Evolutionary conservation across 345 rosid species (phyloP).

Genomic region (Eucalyptus viminalis): DNA sequence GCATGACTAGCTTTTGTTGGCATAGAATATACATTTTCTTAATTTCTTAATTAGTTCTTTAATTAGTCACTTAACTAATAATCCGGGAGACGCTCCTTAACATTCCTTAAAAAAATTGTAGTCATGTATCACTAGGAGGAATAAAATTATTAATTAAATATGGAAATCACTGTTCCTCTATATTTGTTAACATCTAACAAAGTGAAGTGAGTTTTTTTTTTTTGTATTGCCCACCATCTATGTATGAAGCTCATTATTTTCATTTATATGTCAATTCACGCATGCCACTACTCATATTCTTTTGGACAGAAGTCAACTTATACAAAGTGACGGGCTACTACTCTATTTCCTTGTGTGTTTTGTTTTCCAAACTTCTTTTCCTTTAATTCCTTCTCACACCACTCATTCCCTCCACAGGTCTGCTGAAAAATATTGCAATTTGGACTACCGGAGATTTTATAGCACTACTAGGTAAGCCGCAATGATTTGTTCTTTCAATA

Average conservation of each 20-base stretch:
- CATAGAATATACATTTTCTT: background rate
- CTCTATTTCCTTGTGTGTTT: background rate
- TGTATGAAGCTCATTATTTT: background rate
- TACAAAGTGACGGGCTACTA: background rate
- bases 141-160: too few relatives aligned
- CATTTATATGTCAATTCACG: background rate
- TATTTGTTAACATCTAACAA: background rate
- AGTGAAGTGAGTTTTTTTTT: background rate
- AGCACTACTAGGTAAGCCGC: background rate
- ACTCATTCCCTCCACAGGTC: background rate
- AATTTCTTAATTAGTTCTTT: too few relatives aligned
- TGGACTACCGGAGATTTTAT: rapidly evolving
- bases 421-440: background rate
- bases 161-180: background rate
- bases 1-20: background rate
- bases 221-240: too few relatives aligned
- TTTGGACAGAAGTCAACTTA: background rate
- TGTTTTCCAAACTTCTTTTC: background rate
- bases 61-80: background rate
- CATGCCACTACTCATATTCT: background rate
- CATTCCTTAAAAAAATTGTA: background rate
- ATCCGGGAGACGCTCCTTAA: background rate
- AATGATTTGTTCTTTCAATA: background rate
- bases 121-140: background rate
- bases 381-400: background rate